A percentile compares a stretch with the other conserved stretches of the same genome.
These are phyloP conservation scores for Entomortierella chlamydospora DNA, from an alignment of 192 early-diverging fungal genomes.

Conservation along the genomic window DNA sequence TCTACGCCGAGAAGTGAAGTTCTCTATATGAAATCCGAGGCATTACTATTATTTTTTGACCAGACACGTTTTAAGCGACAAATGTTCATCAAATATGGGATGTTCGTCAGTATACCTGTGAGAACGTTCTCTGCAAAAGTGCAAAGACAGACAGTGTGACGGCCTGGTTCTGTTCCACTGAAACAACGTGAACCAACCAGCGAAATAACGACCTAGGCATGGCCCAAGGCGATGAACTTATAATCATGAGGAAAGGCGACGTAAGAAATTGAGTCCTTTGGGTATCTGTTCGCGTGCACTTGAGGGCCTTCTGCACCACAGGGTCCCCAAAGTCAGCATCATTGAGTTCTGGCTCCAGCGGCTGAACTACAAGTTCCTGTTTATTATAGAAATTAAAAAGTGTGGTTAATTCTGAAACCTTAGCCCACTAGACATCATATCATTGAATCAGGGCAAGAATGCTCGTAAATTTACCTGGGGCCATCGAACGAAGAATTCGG, in stretches of 20 bases:
- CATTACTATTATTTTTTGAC: too few species aligned
- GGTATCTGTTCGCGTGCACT: slow-evolving; percentile 10
- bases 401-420: too few species aligned
- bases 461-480: slow-evolving; percentile 18
- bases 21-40: too few species aligned
- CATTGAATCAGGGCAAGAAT: neutral
- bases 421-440: too few species aligned
- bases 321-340: slow-evolving; percentile 11
- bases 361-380: slow-evolving; percentile 1
- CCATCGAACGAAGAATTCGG: slow-evolving; percentile 47
- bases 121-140: slow-evolving; percentile 16
- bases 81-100: too few species aligned
- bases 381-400: neutral
- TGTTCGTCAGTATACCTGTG: too few species aligned
- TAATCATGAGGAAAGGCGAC: slow-evolving; percentile 17
- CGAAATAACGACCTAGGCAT: slow-evolving; percentile 44
- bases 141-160: slow-evolving; percentile 26
- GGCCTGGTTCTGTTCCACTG: slow-evolving; percentile 15
- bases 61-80: too few species aligned
- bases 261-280: slow-evolving; percentile 22
- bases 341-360: slow-evolving; percentile 3
- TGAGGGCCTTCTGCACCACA: slow-evolving; percentile 23
- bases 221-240: slow-evolving; percentile 24
- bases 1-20: slow-evolving; percentile 24
- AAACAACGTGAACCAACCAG: slow-evolving; percentile 35